Conservation (phyloP, 2,329 filamentous ascomycete genomes). For the Aspergillus tanneri region DNA sequence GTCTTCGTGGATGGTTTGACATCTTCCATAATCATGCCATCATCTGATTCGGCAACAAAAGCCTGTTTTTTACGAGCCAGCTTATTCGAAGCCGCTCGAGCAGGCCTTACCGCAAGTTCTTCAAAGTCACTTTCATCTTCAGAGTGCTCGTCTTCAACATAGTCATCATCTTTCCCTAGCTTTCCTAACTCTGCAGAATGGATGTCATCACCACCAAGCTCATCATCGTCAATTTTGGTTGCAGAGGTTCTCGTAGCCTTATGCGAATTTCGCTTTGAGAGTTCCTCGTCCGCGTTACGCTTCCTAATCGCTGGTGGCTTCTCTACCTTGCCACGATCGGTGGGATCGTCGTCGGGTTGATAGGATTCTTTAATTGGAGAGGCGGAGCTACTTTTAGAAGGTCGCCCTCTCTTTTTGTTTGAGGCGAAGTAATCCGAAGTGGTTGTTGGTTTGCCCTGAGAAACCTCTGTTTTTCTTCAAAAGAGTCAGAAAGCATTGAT, state of each 20-base stretch:
- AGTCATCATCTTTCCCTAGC: slow-evolving; percentile 63
- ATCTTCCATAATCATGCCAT: slow-evolving; percentile 57
- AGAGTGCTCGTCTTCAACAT: slow-evolving; percentile 61
- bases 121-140: slow-evolving; percentile 61
- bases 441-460: slow-evolving; percentile 57
- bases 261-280: slow-evolving; percentile 17
- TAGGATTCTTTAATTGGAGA: slow-evolving; percentile 21
- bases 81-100: slow-evolving; percentile 51
- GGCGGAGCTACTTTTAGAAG: slow-evolving; percentile 29
- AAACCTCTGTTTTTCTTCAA: slow-evolving; percentile 50
- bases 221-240: slow-evolving; percentile 59
- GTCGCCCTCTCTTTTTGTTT: slow-evolving; percentile 56
- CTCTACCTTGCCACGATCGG: slow-evolving; percentile 8
- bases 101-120: slow-evolving; percentile 62
- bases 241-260: slow-evolving; percentile 35
- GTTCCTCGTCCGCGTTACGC: slow-evolving; percentile 48
- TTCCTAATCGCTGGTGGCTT: slow-evolving; percentile 39
- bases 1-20: slow-evolving; percentile 48
- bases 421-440: slow-evolving; percentile 64
- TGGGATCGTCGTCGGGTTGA: slow-evolving; percentile 12
- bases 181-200: slow-evolving; percentile 71
- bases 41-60: slow-evolving; percentile 35
- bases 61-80: slow-evolving; percentile 37
- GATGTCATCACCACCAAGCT: slow-evolving; percentile 75
- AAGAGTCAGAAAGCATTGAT: slow-evolving; percentile 1